Conservation (phyloP, 768 basidiomycete species). For the Auricularia cornea region DNA sequence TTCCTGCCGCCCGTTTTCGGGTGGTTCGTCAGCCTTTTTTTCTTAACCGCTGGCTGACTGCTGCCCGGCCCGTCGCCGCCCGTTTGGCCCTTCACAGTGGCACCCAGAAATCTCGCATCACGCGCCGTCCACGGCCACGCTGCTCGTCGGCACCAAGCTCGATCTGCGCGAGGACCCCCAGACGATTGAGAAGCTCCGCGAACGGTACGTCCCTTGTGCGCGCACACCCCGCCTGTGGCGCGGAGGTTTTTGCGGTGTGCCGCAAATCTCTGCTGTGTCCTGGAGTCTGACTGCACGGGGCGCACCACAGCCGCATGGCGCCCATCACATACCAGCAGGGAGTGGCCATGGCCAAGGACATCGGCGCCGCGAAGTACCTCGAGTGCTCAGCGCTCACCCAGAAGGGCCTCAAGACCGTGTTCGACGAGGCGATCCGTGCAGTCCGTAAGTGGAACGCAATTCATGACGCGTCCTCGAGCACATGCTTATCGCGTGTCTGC, state of each 20-base stretch:
- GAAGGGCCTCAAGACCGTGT: constrained; percentile 97
- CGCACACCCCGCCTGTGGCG: constrained; percentile 1
- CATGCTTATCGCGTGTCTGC: not conserved
- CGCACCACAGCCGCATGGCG: constrained; percentile 68
- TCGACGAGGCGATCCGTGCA: constrained; percentile 97
- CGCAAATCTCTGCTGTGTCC: constrained; percentile 1
- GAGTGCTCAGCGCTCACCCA: constrained; percentile 96
- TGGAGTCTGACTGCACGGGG: not conserved
- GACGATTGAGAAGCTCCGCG: constrained; percentile 88
- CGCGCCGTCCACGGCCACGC: constrained; percentile 86
- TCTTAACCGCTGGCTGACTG: too few species aligned
- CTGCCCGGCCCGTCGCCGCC: too few species aligned
- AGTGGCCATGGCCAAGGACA: constrained; percentile 84
- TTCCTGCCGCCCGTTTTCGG: too few species aligned
- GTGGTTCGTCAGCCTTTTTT: too few species aligned
- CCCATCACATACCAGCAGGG: constrained; percentile 92
- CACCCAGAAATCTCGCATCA: constrained; percentile 97
- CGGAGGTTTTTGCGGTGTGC: constrained; percentile 2
- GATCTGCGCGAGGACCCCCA: constrained; percentile 93
- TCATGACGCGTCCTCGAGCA: not conserved
- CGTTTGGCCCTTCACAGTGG: constrained; percentile 52
- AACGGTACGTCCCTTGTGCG: constrained; percentile 58
- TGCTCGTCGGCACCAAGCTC: constrained; percentile 94
- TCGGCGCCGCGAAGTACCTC: constrained; percentile 91
- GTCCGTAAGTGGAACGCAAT: constrained; percentile 59